Conservation (phyloP, 2,329 filamentous ascomycete species). For the Stagonosporopsis cucurbitacearum region DNA sequence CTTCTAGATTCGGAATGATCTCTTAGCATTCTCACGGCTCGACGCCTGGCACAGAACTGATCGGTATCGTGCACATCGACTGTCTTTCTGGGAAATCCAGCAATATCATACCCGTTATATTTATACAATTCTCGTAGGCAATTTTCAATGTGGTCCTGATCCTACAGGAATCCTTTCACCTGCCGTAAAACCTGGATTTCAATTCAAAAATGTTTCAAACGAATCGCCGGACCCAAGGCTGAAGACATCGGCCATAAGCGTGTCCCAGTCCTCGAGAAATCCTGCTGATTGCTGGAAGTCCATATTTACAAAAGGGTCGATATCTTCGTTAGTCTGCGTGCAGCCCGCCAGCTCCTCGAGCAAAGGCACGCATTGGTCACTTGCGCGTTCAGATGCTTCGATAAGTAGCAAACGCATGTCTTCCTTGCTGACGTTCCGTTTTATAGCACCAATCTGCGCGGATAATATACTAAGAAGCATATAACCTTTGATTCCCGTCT, state of each 20-base stretch:
- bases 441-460: conserved; percentile 33
- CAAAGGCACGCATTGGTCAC: conserved; percentile 25
- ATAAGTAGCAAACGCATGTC: conserved; percentile 25
- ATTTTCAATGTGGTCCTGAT: too few species aligned
- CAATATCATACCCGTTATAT: neutral
- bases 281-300: conserved; percentile 21
- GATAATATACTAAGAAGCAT: conserved; percentile 28
- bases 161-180: neutral
- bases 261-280: conserved; percentile 27
- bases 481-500: conserved; percentile 41
- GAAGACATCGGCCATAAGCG: conserved; percentile 26
- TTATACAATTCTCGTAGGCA: too few species aligned
- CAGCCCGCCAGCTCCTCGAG: conserved; percentile 27
- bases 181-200: neutral
- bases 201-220: conserved; percentile 2
- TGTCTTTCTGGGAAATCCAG: too few species aligned
- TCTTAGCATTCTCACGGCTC: neutral
- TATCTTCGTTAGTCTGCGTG: neutral
- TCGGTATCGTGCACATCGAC: neutral
- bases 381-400: conserved; percentile 25
- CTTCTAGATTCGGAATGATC: too few species aligned
- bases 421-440: conserved; percentile 13
- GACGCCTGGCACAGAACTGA: neutral
- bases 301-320: neutral
- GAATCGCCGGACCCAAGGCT: conserved; percentile 7